Base-by-base conservation (phyloP, 2,329 filamentous ascomycete species). In the Xylaria polymorpha region DNA sequence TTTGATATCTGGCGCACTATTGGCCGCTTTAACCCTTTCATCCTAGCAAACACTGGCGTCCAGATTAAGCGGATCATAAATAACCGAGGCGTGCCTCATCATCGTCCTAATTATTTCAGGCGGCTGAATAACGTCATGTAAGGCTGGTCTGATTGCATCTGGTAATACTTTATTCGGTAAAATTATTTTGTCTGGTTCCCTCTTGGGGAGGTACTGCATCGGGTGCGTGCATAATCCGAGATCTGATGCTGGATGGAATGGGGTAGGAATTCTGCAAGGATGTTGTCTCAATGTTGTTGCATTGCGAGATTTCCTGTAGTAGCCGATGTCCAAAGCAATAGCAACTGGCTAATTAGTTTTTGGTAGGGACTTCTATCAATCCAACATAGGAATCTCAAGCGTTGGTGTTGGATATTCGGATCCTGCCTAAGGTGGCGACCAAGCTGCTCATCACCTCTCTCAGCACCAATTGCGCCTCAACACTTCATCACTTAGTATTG, bases 401-500 rank as follows among this genome's bases (percentile, higher is more conserved):
- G 4, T 53, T 14, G 4, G 5, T 29, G 15, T 9, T 10, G 39
- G 46, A 48, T 22, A 20, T 1, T 18, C 37, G 32, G 35, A 39
- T 12, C 32, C 5, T 20, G 18, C 25, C 25, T 29, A 29, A 29
- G 25, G 32, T 35, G 46, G 22, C 6, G 22, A 37, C 7, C 6
- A 29, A n/a, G 29, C 39, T 35, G 18, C 22, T 7, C 14, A 4
- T 50, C 18, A 9, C 1, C 12, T 18, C 22, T 20, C 37, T 65
- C 50, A 68, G 35, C 68, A 70, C 68, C 69, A 69, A 37, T 20
- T 35, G 4, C 58, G 51, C 57, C 44, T 64, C 20, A 69, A 32
- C 14, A 71, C 69, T 56, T 71, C 62, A 6, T 71, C 69, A 1
- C 67, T 61, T 5, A 69, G 14, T 53, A 62, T 37, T 12, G 67